Evolutionary conservation across 805 yeast genomes (phyloP).

Genomic region (Lipomyces yamadae): DNA sequence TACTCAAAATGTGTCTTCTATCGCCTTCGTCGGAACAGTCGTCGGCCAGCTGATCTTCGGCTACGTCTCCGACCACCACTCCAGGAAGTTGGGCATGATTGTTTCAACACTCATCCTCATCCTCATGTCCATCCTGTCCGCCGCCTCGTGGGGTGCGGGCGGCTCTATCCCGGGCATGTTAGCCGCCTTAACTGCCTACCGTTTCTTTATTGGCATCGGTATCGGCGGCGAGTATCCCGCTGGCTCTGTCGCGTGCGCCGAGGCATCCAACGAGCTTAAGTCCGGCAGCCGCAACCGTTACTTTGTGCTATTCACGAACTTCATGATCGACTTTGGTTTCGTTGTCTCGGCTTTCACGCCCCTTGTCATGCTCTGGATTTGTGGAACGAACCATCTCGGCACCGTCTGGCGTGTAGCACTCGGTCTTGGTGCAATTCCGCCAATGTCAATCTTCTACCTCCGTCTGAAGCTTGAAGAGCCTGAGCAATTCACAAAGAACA

Average conservation of each 20-base stretch:
- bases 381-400: conserved; percentile 67
- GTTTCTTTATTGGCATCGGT: conserved; percentile 88
- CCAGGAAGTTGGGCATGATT: conserved; percentile 84
- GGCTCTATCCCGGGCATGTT: conserved; percentile 76
- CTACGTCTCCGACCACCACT: conserved; percentile 73
- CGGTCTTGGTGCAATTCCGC: conserved; percentile 90
- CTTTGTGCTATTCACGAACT: conserved; percentile 86
- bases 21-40: conserved; percentile 91
- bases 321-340: conserved; percentile 85
- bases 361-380: conserved; percentile 82
- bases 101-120: conserved; percentile 75
- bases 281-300: conserved; percentile 87
- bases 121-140: conserved; percentile 73
- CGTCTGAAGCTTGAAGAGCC: conserved; percentile 79
- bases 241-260: conserved; percentile 92
- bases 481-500: conserved; percentile 68
- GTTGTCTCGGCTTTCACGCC: conserved; percentile 86
- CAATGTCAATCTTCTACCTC: conserved; percentile 73
- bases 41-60: conserved; percentile 86
- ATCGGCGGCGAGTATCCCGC: conserved; percentile 96
- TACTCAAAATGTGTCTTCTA: conserved; percentile 77
- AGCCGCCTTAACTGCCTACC: conserved; percentile 78
- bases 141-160: conserved; percentile 86
- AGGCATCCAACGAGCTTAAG: conserved; percentile 78
- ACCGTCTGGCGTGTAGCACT: conserved; percentile 91